Percentiles rank a stretch among this genome's conserved stretches.
Evolutionary conservation across 2,329 filamentous ascomycete genomes (phyloP).

Genomic region (Penicillium carneum): DNA sequence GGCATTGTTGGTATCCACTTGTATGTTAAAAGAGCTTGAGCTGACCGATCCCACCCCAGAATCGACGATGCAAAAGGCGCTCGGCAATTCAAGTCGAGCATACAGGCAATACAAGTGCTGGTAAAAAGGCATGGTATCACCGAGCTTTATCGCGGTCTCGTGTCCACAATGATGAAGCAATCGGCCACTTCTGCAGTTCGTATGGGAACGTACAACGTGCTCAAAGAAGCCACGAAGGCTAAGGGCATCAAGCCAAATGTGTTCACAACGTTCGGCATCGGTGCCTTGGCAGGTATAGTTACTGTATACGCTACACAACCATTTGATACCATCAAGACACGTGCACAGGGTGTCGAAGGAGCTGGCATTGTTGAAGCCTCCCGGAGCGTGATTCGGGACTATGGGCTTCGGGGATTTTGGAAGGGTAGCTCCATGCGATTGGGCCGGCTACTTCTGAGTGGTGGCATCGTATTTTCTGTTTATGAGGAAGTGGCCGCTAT

Average conservation of each 20-base stretch:
- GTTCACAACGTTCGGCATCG: slow-evolving; percentile 66
- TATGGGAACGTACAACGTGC: too few species aligned
- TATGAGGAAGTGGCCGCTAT: slow-evolving; percentile 65
- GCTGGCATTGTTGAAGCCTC: slow-evolving; percentile 66
- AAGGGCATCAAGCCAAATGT: slow-evolving; percentile 60
- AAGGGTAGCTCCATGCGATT: slow-evolving; percentile 72
- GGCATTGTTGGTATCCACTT: slow-evolving; percentile 52
- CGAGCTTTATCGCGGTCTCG: slow-evolving; percentile 65
- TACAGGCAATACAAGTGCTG: slow-evolving; percentile 61
- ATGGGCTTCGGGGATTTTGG: slow-evolving; percentile 69
- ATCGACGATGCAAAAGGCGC: slow-evolving; percentile 66
- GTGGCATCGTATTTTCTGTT: slow-evolving; percentile 70
- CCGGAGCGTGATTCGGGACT: slow-evolving; percentile 61
- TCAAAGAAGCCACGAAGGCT: slow-evolving; percentile 10
- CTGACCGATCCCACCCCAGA: neutral
- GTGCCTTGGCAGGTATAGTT: slow-evolving; percentile 66
- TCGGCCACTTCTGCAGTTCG: too few species aligned
- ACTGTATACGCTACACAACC: slow-evolving; percentile 49
- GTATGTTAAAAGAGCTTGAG: too few species aligned
- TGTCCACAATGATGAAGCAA: too few species aligned
- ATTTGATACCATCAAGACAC: slow-evolving; percentile 60
- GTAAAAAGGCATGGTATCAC: slow-evolving; percentile 62
- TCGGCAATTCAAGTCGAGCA: slow-evolving; percentile 58
- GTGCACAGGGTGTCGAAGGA: slow-evolving; percentile 66
- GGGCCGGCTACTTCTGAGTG: slow-evolving; percentile 68